Conservation (phyloP, 805 yeast species). For the Sugiyamaella americana region DNA sequence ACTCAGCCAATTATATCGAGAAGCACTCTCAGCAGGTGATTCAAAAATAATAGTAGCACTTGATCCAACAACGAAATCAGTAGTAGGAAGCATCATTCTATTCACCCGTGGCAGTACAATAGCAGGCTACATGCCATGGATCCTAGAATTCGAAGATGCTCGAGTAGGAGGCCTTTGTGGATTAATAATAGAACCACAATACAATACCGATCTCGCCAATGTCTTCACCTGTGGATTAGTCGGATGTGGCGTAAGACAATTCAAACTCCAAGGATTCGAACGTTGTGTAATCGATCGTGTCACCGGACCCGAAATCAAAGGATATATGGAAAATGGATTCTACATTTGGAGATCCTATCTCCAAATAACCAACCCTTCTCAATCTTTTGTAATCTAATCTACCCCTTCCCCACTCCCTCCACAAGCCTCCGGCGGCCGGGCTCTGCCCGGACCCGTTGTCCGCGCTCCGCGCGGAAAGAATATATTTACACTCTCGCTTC, state of each 20-base stretch:
- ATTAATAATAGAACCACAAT: conserved; percentile 45
- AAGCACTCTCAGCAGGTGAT: conserved; percentile 28
- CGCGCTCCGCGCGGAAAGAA: not conserved
- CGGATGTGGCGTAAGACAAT: conserved; percentile 48
- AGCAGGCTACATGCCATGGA: conserved; percentile 46
- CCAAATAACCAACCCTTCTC: conserved; percentile 13
- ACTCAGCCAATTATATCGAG: conserved; percentile 23
- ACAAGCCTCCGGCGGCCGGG: not conserved
- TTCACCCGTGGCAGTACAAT: conserved; percentile 42
- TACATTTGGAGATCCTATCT: conserved; percentile 23
- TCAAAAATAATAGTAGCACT: conserved; percentile 46
- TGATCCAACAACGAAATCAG: conserved; percentile 46
- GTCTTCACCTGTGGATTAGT: conserved; percentile 52
- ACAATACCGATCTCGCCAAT: conserved; percentile 43
- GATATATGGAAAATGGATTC: conserved; percentile 25
- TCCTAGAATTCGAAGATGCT: conserved; percentile 37
- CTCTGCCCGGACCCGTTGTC: not conserved
- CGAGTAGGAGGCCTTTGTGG: conserved; percentile 48
- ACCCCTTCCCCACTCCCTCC: too few species aligned
- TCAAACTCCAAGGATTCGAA: conserved; percentile 33
- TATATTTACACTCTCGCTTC: too few species aligned
- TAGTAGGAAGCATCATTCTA: conserved; percentile 40
- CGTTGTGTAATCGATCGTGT: conserved; percentile 28
- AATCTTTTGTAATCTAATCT: conserved; percentile 5
- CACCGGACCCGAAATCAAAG: conserved; percentile 16